Percentiles rank a stretch among this genome's conserved stretches.
These are phyloP conservation scores for Blepharisma japonicum DNA, from an alignment of 73 alveolate species.

Conservation along the genomic window DNA sequence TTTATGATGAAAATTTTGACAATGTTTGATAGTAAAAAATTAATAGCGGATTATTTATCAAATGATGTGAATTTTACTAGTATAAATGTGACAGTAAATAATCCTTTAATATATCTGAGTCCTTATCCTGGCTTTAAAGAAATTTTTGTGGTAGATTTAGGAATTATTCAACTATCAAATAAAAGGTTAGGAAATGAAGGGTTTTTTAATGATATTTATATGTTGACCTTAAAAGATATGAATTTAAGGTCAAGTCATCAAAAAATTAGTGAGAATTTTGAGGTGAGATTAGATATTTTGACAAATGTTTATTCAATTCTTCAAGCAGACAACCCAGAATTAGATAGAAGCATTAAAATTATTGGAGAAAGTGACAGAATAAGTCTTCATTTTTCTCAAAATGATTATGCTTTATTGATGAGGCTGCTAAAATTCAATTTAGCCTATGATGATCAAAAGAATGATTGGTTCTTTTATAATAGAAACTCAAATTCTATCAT, in stretches of 20 bases:
- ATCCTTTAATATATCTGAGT: not conserved
- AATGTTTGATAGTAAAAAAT: not conserved
- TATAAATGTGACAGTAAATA: not conserved
- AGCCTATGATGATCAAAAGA: slow-evolving; percentile 28
- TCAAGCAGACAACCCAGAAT: not conserved
- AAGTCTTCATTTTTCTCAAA: not conserved
- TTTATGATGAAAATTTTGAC: not conserved
- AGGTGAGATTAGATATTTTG: not conserved
- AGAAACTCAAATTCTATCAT: too few species aligned
- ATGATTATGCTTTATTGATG: not conserved
- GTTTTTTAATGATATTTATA: slow-evolving; percentile 2
- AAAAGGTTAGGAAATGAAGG: not conserved
- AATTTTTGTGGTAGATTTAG: slow-evolving; percentile 9
- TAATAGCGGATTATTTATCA: not conserved
- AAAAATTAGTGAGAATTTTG: slow-evolving; percentile 4
- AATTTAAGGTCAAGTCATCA: not conserved
- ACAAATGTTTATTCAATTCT: not conserved
- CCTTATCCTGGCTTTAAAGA: not conserved
- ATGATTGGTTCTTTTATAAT: not conserved
- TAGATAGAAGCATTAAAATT: not conserved
- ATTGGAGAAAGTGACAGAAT: not conserved
- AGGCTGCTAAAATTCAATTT: slow-evolving; percentile 6
- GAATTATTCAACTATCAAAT: not conserved
- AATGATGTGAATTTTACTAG: not conserved
- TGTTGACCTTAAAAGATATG: not conserved